Evolutionary conservation across 2,329 filamentous ascomycete genomes (phyloP), one percentile per base, ranked within the genome.

Genomic region (Pestalotiopsis sp.): DNA sequence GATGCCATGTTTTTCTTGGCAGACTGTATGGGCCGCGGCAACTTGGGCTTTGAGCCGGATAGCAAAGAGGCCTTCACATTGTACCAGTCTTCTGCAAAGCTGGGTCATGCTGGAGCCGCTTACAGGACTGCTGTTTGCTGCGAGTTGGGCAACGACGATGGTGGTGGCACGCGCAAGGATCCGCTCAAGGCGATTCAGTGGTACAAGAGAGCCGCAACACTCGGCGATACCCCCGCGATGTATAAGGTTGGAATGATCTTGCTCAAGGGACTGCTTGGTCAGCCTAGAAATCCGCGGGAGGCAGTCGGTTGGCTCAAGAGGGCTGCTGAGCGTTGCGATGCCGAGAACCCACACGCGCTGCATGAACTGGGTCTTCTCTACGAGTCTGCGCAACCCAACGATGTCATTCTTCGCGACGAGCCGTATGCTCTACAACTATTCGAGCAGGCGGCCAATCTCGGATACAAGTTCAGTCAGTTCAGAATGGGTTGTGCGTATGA

Each of bases 161-260:
- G 95, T 38, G 96, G 96, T 65, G 96, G 96, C 27, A 98, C 96
- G 1, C 90, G 93, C 69, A 93, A 92, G 74, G 96, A 99, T 76
- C 93, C 94, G 0, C 82, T 95, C 72, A 98, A 98, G 81, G 95
- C 96, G 1, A 95, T 98, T 23, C 95, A 98, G 79, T 99, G 96
- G 96, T 99, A 99, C 81, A 94, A 95, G 79, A 92, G 95, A 58
- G 94, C 96, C 6, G 95, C 96, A 12, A 92, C 92, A 13, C 85
- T 98, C 2, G 95, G 96, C 3, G 95, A 99, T 76, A 92, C 92
- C 1, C 93, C 95, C 0, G 96, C 95, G 38, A 97, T 98, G 94
- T 99, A 98, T 84, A 99, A 99, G 81, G 90, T 98, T 81, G 96
- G 96, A 69, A 97, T 98, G 91, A 97, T 99, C 72, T 84, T 93